Evolutionary conservation across 2,329 filamentous ascomycete species (phyloP), one percentile per base, ranked within the genome.

Genomic region (Cercospora canescens): DNA sequence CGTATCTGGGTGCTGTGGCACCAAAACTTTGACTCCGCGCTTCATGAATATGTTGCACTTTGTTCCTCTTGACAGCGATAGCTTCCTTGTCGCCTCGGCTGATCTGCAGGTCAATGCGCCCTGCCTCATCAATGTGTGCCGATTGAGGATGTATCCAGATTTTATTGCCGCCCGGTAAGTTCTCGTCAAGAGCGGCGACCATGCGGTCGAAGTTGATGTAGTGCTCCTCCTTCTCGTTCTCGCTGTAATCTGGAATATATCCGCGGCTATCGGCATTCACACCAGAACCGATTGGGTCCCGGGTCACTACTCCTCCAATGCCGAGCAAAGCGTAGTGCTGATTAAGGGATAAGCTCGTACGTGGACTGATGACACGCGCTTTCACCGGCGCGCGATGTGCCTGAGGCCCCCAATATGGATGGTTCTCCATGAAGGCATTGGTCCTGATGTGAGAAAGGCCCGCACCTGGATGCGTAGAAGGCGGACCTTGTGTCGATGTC

Each of bases 401-500:
- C 72, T 88, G 87, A 9, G 88, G 88, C 4, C 88, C 88, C 70
- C 85, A 84, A 32, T 84, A 62, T 2, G 87, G 86, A 73, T 89
- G 87, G 72, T 89, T 90, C 70, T 83, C 79, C 52, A 87, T 77
- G 72, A 84, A 80, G 24, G 85, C 80, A 62, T 82, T 81, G 12
- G 85, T 85, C 57, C 86, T 83, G 3, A 86, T 78, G 74, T 91
- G 90, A 14, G 85, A 85, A 5, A 91, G 79, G 68, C 88, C 88
- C 4, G 86, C 88, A 4, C 86, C 88, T 2, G 88, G 88, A 76
- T 91, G 88, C 7, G 88, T 90, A 65, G 83, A 84, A 1, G 87
- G 86, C 21, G 86, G 86, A 2, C 84, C 85, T 30, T n/a, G 28
- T 18, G 60, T 57, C n/a, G 62, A 62, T 11, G 54, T 65, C 18